Evolutionary conservation across 495 filamentous ascomycete genomes (phyloP), one percentile per base, ranked within the genome.

Genomic region (Hypoxylon subgilvum): DNA sequence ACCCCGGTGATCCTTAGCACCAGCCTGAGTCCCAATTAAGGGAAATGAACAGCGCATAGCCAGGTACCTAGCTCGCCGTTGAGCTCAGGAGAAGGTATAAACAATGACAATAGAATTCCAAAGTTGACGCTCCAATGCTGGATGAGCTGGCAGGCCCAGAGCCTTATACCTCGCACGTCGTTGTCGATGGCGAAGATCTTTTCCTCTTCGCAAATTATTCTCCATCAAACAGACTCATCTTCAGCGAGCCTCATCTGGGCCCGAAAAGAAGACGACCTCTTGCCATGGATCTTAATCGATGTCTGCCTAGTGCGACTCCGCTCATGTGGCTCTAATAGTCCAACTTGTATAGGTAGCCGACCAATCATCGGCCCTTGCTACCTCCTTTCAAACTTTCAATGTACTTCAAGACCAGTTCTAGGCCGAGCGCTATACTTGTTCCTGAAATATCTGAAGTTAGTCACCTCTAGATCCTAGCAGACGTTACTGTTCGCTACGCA

Each of bases 391-490:
- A 19, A 18, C 41, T 6, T 47, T 19, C 30, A 16, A 19, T 13
- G 23, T 22, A 18, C 30, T 19, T 18, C 34, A 39, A 34, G 40
- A 9, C 40, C 32, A 19, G 45, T 49, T 46, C 54, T 55, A 31
- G 54, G 39, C 54, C 55, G 38, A 54, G 22, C 44, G 27, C 61
- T 59, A 54, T 58, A 48, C 61, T 36, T 54, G 61, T 64, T 64
- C 61, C 61, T 64, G 39, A 28, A 32, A 13, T 64, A 50, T 54
- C 53, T 57, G 27, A 17, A 22, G 10, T 21, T 23, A 36, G 31
- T 28, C n/a, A 47, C 38, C 42, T 50, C 61, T 47, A 36, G 16
- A 63, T 43, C 25, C 27, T 51, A 22, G 42, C n/a, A n/a, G 28
- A 35, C 18, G 34, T 36, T 23, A 12, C 17, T 16, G 6, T 22